Conservation (phyloP, 1,284 basidiomycete species). For the Microbotryum lychnidis-dioicae region DNA sequence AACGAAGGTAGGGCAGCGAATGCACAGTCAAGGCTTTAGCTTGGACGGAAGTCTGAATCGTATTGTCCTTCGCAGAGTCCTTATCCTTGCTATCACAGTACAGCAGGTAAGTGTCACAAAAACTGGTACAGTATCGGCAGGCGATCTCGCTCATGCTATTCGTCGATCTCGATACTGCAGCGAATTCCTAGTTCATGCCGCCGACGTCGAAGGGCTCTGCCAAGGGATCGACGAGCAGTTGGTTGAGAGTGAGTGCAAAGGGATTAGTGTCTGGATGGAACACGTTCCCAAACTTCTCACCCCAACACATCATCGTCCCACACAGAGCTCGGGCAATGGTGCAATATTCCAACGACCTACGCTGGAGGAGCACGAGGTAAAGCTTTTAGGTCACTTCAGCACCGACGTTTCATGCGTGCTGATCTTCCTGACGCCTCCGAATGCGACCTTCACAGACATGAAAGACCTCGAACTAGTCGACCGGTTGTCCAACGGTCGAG, state of each 20-base stretch:
- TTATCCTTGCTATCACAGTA: constrained; percentile 61
- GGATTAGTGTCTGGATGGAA: no score
- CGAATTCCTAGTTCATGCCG: constrained; percentile 93
- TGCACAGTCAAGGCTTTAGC: neutral
- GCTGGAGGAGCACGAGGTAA: constrained; percentile 88
- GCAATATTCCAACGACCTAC: constrained; percentile 84
- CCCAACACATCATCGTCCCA: neutral
- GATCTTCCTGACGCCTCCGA: constrained; percentile 5
- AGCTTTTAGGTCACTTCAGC: constrained; percentile 15
- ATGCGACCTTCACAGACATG: constrained; percentile 51
- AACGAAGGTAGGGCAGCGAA: constrained; percentile 53
- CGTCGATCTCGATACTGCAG: constrained; percentile 44
- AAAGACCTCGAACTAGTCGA: constrained; percentile 79
- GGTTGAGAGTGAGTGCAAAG: constrained; percentile 54
- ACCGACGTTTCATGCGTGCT: neutral
- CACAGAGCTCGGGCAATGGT: constrained; percentile 84
- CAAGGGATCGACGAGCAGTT: constrained; percentile 91
- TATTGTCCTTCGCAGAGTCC: constrained; percentile 48
- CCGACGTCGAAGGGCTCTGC: constrained; percentile 95
- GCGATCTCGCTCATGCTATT: neutral
- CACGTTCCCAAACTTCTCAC: neutral
- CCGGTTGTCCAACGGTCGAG: constrained; percentile 67
- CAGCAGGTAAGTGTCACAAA: constrained; percentile 54
- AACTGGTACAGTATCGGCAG: no score
- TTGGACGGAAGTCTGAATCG: neutral